These are phyloP conservation scores for Tricholomella constricta DNA, from an alignment of 768 basidiomycete genomes.

Conservation along the genomic window DNA sequence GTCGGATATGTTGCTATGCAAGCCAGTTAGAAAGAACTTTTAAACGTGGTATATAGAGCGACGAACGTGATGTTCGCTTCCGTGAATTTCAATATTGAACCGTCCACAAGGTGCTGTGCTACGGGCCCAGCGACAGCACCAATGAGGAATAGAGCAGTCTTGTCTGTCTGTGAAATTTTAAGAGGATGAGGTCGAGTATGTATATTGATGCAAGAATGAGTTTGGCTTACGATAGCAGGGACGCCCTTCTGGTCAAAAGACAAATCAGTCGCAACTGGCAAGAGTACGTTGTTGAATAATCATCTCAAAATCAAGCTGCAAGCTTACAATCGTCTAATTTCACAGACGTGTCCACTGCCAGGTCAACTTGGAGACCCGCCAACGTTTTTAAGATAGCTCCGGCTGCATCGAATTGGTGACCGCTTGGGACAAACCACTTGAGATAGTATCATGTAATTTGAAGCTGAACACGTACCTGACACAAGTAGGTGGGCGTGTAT, in stretches of 20 bases:
- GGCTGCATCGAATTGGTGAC: slow-evolving; percentile 62
- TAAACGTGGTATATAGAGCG: neutral
- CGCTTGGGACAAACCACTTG: slow-evolving; percentile 38
- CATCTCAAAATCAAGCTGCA: neutral
- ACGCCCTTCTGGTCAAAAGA: slow-evolving; percentile 60
- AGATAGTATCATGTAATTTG: neutral
- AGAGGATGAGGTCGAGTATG: neutral
- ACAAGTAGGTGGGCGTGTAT: slow-evolving; percentile 54
- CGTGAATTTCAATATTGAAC: slow-evolving; percentile 52
- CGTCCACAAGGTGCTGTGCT: slow-evolving; percentile 64
- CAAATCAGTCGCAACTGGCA: slow-evolving; percentile 54
- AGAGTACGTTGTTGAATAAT: slow-evolving; percentile 2
- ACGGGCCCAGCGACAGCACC: slow-evolving; percentile 71
- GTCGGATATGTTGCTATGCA: slow-evolving; percentile 50
- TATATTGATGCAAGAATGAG: neutral
- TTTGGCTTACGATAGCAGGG: slow-evolving; percentile 47
- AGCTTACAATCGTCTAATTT: slow-evolving; percentile 68
- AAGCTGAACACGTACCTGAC: slow-evolving; percentile 44
- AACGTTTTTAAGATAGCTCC: slow-evolving; percentile 66
- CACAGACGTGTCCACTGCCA: slow-evolving; percentile 53
- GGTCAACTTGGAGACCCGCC: slow-evolving; percentile 57
- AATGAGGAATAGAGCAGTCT: slow-evolving; percentile 64
- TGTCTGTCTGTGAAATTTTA: slow-evolving; percentile 48
- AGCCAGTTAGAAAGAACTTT: neutral
- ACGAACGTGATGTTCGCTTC: slow-evolving; percentile 60